These are phyloP conservation scores for Linum tenue DNA, from an alignment of 345 rosid genomes.

Conservation along the genomic window DNA sequence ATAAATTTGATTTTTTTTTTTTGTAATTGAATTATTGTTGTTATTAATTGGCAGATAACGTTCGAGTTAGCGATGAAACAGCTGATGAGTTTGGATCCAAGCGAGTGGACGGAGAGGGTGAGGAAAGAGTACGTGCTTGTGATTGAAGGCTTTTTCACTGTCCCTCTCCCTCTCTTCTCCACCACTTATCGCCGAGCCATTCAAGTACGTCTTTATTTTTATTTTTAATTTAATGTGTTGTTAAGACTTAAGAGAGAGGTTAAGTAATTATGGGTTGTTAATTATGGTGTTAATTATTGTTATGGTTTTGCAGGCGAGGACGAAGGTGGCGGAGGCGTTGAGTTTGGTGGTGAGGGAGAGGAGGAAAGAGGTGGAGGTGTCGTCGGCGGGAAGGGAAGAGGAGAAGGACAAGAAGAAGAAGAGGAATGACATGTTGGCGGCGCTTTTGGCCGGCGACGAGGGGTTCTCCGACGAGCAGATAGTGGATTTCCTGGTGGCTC, in stretches of 20 bases:
- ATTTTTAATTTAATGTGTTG: neutral
- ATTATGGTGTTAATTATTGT: too few species aligned
- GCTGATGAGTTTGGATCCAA: conserved; percentile 91
- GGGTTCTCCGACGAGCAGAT: conserved; percentile 75
- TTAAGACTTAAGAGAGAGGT: neutral
- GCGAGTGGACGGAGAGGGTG: conserved; percentile 81
- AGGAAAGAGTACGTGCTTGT: conserved; percentile 87
- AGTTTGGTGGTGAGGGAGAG: conserved; percentile 62
- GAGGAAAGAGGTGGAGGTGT: conserved; percentile 43
- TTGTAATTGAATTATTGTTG: neutral
- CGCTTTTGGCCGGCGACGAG: conserved; percentile 57
- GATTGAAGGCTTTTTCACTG: conserved; percentile 87
- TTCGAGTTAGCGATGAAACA: conserved; percentile 89
- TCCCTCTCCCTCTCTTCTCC: conserved; percentile 79
- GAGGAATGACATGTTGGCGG: conserved; percentile 72
- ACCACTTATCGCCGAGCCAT: conserved; percentile 80
- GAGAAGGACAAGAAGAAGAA: conserved; percentile 26
- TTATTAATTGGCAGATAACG: conserved; percentile 44
- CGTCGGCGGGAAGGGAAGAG: neutral
- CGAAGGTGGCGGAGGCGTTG: conserved; percentile 92
- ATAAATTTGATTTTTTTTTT: neutral
- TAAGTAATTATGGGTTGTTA: neutral
- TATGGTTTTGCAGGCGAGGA: conserved; percentile 51
- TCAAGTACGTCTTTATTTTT: conserved; percentile 26
- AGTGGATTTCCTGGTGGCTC: conserved; percentile 77